phyloP scores from a whole-genome alignment of 495 filamentous ascomycete genomes.

The Aspergillus indologenus region DNA sequence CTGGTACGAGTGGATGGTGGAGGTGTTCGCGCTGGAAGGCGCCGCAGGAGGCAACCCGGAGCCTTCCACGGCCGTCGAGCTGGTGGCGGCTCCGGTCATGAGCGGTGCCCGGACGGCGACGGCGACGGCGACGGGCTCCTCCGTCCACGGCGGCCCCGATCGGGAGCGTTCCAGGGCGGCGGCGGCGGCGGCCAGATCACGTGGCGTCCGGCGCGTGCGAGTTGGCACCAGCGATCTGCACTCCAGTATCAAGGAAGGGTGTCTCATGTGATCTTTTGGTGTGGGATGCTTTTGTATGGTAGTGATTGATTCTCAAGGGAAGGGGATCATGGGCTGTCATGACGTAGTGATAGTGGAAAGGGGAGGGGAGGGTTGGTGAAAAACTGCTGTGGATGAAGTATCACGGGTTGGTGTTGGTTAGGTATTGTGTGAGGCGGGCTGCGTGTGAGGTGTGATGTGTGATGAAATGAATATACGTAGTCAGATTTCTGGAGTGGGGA shows the following conservation, averaged over 20 bases:
- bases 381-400: no score
- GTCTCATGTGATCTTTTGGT: conserved; percentile 76
- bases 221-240: conserved; percentile 81
- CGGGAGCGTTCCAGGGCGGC: conserved; percentile 22
- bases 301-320: no score
- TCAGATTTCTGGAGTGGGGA: not conserved
- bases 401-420: no score
- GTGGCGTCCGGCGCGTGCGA: conserved; percentile 61
- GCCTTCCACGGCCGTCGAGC: conserved; percentile 17
- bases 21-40: conserved; percentile 66
- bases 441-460: not conserved
- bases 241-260: conserved; percentile 85
- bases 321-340: not conserved
- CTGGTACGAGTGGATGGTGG: conserved; percentile 98
- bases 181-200: conserved; percentile 12
- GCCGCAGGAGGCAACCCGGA: conserved; percentile 15
- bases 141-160: conserved; percentile 27
- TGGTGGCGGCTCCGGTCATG: conserved; percentile 29
- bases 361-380: no score
- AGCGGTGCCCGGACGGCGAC: conserved; percentile 32
- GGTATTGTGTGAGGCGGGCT: not conserved
- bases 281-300: no score
- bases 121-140: conserved; percentile 28
- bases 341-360: not conserved
- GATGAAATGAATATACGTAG: not conserved